phyloP scores from a whole-genome alignment of 2,329 filamentous ascomycete species.

The Bipolaris zeicola region DNA sequence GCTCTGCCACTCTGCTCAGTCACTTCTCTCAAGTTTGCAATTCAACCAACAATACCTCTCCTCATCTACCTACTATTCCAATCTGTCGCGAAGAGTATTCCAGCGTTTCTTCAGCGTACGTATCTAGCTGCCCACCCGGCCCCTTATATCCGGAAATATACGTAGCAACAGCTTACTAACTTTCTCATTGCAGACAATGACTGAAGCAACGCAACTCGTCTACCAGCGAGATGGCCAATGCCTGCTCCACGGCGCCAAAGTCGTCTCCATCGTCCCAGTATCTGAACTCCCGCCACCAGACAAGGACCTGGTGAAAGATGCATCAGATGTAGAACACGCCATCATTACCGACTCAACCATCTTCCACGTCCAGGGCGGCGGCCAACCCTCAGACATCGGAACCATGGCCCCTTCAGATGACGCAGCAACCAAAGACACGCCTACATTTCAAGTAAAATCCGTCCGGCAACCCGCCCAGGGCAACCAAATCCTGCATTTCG shows the following conservation, averaged over 20 bases:
- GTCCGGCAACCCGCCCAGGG: slow-evolving; percentile 60
- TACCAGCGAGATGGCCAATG: slow-evolving; percentile 52
- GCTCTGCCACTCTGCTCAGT: no score
- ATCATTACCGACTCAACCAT: slow-evolving; percentile 70
- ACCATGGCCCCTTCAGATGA: slow-evolving; percentile 51
- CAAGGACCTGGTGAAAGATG: slow-evolving; percentile 64
- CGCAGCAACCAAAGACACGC: slow-evolving; percentile 50
- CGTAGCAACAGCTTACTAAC: slow-evolving; percentile 22
- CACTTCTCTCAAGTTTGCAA: no score
- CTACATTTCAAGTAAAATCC: background rate
- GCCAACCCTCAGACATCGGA: slow-evolving; percentile 72
- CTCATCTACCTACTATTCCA: background rate
- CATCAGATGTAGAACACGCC: slow-evolving; percentile 38
- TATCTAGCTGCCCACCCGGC: no score
- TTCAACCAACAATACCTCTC: background rate
- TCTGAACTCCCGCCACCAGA: slow-evolving; percentile 58
- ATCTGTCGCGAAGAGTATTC: background rate
- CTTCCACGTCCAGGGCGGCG: slow-evolving; percentile 76
- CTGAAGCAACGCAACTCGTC: slow-evolving; percentile 12
- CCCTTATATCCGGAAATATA: background rate
- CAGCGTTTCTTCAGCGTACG: background rate
- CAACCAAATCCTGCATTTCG: slow-evolving; percentile 67
- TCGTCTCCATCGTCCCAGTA: slow-evolving; percentile 58
- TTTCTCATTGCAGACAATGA: slow-evolving; percentile 8
- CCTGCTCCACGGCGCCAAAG: slow-evolving; percentile 50